A percentile compares a stretch with the other conserved stretches of the same genome.
Evolutionary conservation across 176 grass and related monocot species (phyloP).

Genomic region (Phyllostachys edulis): DNA sequence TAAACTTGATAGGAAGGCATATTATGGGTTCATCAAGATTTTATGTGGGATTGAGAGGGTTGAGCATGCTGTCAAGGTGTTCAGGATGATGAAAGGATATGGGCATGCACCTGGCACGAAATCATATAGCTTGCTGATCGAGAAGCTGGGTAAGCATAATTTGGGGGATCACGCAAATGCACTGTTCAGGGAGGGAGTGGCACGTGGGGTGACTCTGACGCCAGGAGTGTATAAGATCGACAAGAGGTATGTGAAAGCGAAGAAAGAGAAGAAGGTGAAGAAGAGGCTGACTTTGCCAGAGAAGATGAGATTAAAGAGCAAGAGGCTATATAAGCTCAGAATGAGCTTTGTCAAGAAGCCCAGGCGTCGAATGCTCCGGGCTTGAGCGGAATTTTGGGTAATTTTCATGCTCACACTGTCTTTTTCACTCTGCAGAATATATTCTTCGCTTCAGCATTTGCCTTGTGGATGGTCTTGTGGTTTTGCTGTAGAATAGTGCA

Average conservation of each 20-base stretch:
- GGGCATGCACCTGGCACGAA: slow-evolving; percentile 84
- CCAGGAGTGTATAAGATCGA: slow-evolving; percentile 57
- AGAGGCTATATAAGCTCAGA: slow-evolving; percentile 73
- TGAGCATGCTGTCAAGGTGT: slow-evolving; percentile 94
- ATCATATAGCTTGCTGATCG: slow-evolving; percentile 75
- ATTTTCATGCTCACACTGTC: slow-evolving; percentile 29
- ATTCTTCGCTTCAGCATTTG: slow-evolving; percentile 27
- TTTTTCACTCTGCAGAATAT: background rate
- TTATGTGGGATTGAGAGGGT: slow-evolving; percentile 97
- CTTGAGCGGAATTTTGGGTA: slow-evolving; percentile 34
- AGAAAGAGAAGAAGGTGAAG: slow-evolving; percentile 77
- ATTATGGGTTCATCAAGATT: slow-evolving; percentile 90
- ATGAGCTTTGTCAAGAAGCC: slow-evolving; percentile 96
- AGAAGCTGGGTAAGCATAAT: slow-evolving; percentile 80
- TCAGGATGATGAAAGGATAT: slow-evolving; percentile 90
- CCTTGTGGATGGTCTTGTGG: background rate
- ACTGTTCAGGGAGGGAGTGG: slow-evolving; percentile 77
- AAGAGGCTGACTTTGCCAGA: slow-evolving; percentile 90
- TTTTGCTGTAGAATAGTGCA: slow-evolving; percentile 26
- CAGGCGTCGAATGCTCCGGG: slow-evolving; percentile 42
- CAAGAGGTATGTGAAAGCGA: slow-evolving; percentile 64
- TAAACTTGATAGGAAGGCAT: slow-evolving; percentile 78
- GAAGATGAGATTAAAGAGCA: slow-evolving; percentile 89
- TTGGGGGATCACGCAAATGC: slow-evolving; percentile 79
- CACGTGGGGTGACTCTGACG: slow-evolving; percentile 54